Evolutionary conservation across 2,329 filamentous ascomycete genomes (phyloP).

Genomic region (Ceratocystis harringtonii): DNA sequence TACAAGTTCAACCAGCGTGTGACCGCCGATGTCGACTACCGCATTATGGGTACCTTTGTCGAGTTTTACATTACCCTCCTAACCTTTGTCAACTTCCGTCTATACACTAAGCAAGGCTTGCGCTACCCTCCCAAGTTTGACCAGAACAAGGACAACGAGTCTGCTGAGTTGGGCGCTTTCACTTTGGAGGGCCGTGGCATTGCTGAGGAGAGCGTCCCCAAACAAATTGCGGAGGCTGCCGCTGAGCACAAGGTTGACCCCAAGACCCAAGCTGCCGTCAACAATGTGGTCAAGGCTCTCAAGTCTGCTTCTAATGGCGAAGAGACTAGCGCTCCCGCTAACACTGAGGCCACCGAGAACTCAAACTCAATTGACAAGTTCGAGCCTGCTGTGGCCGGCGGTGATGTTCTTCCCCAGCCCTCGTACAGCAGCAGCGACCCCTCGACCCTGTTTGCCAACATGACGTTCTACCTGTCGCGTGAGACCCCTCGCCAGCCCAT

Average conservation of each 20-base stretch:
- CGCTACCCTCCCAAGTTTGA: constrained; percentile 96
- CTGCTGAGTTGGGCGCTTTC: constrained; percentile 81
- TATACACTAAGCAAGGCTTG: constrained; percentile 81
- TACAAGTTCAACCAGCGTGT: constrained; percentile 96
- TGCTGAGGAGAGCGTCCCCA: constrained; percentile 8
- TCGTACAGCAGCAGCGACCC: constrained; percentile 48
- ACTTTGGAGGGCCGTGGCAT: constrained; percentile 55
- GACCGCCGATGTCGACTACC: constrained; percentile 87
- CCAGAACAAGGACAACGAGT: constrained; percentile 68
- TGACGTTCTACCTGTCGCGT: constrained; percentile 83
- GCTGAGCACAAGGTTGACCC: constrained; percentile 40
- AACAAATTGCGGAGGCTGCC: constrained; percentile 33
- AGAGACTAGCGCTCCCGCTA: constrained; percentile 28
- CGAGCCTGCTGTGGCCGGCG: constrained; percentile 66
- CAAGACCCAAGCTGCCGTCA: constrained; percentile 48
- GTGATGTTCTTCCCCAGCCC: constrained; percentile 76
- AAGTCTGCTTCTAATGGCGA: constrained; percentile 37
- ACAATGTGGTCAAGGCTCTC: constrained; percentile 54
- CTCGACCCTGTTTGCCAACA: constrained; percentile 67
- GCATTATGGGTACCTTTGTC: constrained; percentile 98
- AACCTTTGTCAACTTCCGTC: constrained; percentile 86
- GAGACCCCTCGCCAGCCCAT: constrained; percentile 82
- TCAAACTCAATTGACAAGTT: constrained; percentile 76
- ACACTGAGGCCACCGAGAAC: constrained; percentile 31
- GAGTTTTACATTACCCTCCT: constrained; percentile 97